Conservation (phyloP, 805 yeast genomes). For the Spencermartinsiella europaea region DNA sequence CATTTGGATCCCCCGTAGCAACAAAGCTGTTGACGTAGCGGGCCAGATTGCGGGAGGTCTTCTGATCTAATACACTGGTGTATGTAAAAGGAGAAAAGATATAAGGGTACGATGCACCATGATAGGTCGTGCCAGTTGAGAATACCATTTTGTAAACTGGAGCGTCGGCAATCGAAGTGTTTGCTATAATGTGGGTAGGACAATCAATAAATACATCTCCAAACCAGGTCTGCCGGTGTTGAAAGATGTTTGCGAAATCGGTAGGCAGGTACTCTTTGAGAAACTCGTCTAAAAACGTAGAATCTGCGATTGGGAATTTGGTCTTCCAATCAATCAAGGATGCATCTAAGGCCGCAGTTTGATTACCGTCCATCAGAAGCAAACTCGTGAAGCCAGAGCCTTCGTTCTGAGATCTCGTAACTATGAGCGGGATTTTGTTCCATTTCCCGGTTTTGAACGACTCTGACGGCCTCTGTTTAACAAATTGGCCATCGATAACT, state of each 20-base stretch:
- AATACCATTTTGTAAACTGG: slow-evolving; percentile 13
- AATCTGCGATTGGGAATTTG: slow-evolving; percentile 5
- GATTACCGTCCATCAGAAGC: background rate
- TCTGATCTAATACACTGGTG: background rate
- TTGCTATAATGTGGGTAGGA: slow-evolving; percentile 15
- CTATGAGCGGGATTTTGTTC: slow-evolving; percentile 13
- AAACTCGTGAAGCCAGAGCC: slow-evolving; percentile 10
- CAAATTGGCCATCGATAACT: slow-evolving; percentile 15
- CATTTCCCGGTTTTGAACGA: slow-evolving; percentile 13
- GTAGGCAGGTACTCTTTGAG: slow-evolving; percentile 2
- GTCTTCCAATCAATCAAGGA: slow-evolving; percentile 1
- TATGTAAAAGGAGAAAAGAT: slow-evolving; percentile 4
- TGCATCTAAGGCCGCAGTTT: slow-evolving; percentile 4
- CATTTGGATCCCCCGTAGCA: background rate
- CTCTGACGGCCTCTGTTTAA: slow-evolving; percentile 7
- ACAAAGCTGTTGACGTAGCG: slow-evolving; percentile 1
- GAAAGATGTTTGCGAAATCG: slow-evolving; percentile 7
- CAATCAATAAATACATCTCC: slow-evolving; percentile 14
- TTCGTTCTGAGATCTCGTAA: slow-evolving; percentile 10
- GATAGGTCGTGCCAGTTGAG: slow-evolving; percentile 8
- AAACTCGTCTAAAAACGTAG: background rate
- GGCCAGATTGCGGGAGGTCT: background rate
- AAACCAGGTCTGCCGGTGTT: slow-evolving; percentile 13
- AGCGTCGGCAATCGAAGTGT: slow-evolving; percentile 1
- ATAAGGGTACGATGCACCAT: slow-evolving; percentile 10